phyloP scores from a whole-genome alignment of 75 land plant genomes.

The Chamaecyparis obtusa region DNA sequence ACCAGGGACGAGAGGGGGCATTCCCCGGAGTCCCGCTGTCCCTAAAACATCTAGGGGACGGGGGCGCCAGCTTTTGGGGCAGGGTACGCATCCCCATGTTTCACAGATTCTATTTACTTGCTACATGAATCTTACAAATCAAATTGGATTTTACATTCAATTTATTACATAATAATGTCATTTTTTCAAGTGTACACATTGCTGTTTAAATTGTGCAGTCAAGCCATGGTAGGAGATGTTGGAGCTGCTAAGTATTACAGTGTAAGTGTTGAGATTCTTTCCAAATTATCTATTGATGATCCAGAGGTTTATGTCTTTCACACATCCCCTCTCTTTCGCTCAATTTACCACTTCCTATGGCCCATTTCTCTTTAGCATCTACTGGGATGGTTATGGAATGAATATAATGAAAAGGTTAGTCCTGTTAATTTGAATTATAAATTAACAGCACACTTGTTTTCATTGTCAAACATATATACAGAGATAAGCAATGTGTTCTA shows the following conservation, averaged over 20 bases:
- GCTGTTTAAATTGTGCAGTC: conserved; percentile 46
- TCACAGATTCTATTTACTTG: not conserved
- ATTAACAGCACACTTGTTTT: not conserved
- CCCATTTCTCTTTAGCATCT: not conserved
- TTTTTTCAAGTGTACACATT: not conserved
- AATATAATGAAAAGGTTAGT: not conserved
- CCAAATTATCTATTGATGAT: conserved; percentile 56
- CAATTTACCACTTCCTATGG: not conserved
- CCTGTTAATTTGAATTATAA: not conserved
- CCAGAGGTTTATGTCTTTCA: conserved; percentile 54
- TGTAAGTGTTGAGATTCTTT: conserved; percentile 80
- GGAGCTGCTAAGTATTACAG: conserved; percentile 68
- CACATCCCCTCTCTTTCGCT: not conserved
- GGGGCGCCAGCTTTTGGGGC: too few species aligned
- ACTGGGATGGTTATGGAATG: not conserved
- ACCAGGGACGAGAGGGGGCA: too few species aligned
- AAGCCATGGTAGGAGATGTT: conserved; percentile 59
- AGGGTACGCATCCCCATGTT: too few species aligned
- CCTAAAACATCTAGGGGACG: too few species aligned
- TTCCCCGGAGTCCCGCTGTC: too few species aligned
- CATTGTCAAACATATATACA: not conserved
- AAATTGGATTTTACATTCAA: not conserved
- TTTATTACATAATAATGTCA: not conserved
- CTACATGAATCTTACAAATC: not conserved
- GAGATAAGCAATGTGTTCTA: not conserved